phyloP scores from a whole-genome alignment of 164 flowering plant species.

The Aristolochia contorta region DNA sequence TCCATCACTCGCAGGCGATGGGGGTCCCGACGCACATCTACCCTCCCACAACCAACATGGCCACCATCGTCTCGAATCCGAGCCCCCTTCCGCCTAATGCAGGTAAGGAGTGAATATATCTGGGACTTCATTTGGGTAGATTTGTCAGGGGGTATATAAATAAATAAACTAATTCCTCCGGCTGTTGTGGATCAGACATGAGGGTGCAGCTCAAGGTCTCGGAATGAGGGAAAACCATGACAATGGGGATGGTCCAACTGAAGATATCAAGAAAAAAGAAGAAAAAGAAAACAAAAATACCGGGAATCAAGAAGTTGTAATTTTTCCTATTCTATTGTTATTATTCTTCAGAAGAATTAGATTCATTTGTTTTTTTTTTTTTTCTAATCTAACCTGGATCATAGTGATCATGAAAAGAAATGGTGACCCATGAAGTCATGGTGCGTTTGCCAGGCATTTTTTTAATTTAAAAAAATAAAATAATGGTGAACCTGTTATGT shows the following conservation, averaged over 20 bases:
- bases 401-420: no score
- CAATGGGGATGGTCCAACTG: not conserved
- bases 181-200: slow-evolving; percentile 47
- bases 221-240: slow-evolving; percentile 8
- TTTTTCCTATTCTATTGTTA: not conserved
- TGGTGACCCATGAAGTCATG: no score
- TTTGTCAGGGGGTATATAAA: not conserved
- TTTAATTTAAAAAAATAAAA: no score
- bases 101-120: slow-evolving; percentile 18
- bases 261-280: slow-evolving; percentile 1
- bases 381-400: no score
- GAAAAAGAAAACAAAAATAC: not conserved
- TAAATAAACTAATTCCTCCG: slow-evolving; percentile 43
- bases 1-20: slow-evolving; percentile 59
- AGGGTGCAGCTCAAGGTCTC: slow-evolving; percentile 21
- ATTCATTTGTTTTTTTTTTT: slow-evolving; percentile 12
- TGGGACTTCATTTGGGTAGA: not conserved
- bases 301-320: slow-evolving; percentile 5
- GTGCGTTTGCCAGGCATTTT: no score
- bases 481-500: no score
- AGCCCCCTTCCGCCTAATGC: slow-evolving; percentile 39
- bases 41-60: slow-evolving; percentile 36
- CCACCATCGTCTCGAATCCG: slow-evolving; percentile 64
- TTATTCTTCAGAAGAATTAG: slow-evolving; percentile 7
- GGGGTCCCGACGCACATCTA: slow-evolving; percentile 59